Base-by-base conservation (phyloP, 345 rosid genomes). In the Eucalyptus sideroxylon region DNA sequence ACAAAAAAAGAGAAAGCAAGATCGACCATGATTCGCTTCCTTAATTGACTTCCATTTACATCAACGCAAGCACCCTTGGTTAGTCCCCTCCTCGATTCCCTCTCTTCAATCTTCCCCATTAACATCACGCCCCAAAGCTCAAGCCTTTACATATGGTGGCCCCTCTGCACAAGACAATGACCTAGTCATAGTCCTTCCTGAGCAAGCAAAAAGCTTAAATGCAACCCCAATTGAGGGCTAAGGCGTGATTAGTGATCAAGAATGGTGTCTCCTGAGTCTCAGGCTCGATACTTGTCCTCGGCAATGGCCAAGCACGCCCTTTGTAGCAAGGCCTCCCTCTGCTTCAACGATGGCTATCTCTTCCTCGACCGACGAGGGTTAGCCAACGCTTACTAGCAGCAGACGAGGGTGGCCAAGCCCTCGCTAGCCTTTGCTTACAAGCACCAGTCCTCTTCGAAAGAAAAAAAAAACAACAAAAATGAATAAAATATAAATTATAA, bases 261-360 rank as follows among this genome's bases (percentile, higher is more conserved):
- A 87, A 93, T 93, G 93, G 91, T 89, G 51, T 89, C 91, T 50
- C 92, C 90, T n/a, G 91, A 93, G 31, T 89, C 90, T 26, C 86
- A 86, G 40, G 11, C 24, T 10, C 26, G 5, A 53, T 53, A 19
- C 24, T 53, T 7, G 56, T 53, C 59, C 59, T 8, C 5, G 1
- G 24, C 59, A 19, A 94, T 94, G 96, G 92, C 92, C 2, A 95
- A 94, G 90, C 87, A 86, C 60, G 24, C 80, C 89, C 26, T 87
- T 90, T 83, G 95, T 85, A 92, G 85, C 88, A 94, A 89, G 88
- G 50, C 81, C 12, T 90, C 77, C 87, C 91, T 88, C 30, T 92
- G 90, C 62, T 86, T 95, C 47, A 87, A 89, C 42, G 96, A 96
- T 44, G 93, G 87, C 31, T 95, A 90, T 89, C 91, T 94, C 88